These are phyloP conservation scores for Hydrangea macrophylla DNA, from an alignment of 148 eudicot genomes.

Conservation along the genomic window DNA sequence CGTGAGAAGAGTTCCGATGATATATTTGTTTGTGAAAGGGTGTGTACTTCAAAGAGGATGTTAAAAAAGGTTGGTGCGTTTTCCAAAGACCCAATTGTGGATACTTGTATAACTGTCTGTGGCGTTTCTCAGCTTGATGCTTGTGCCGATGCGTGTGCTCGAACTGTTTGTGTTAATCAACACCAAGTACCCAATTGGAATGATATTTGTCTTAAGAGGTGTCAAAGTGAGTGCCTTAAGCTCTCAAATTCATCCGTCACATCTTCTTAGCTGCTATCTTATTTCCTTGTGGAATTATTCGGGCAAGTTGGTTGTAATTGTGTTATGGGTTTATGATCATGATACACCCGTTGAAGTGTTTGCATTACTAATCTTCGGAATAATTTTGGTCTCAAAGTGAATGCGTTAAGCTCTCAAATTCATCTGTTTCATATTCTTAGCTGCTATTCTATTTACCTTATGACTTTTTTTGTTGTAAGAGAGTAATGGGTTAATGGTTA, in stretches of 20 bases:
- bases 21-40: slow-evolving; percentile 28
- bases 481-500: too few species aligned
- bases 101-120: slow-evolving; percentile 26
- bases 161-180: slow-evolving; percentile 27
- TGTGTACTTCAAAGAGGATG: slow-evolving; percentile 31
- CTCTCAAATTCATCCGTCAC: slow-evolving; percentile 12
- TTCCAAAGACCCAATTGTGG: slow-evolving; percentile 22
- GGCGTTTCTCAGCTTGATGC: slow-evolving; percentile 30
- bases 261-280: not conserved
- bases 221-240: slow-evolving; percentile 29
- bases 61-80: slow-evolving; percentile 27
- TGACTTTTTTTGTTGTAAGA: too few species aligned
- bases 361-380: not conserved
- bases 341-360: not conserved
- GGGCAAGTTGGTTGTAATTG: not conserved
- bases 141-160: slow-evolving; percentile 27
- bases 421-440: too few species aligned
- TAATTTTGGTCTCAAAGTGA: too few species aligned
- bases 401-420: too few species aligned
- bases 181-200: slow-evolving; percentile 33
- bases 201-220: slow-evolving; percentile 26
- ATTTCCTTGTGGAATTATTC: not conserved
- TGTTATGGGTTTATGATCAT: not conserved
- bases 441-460: too few species aligned
- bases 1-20: slow-evolving; percentile 25